phyloP scores from a whole-genome alignment of 2,329 filamentous ascomycete species.

The Hymenoscyphus linearis region DNA sequence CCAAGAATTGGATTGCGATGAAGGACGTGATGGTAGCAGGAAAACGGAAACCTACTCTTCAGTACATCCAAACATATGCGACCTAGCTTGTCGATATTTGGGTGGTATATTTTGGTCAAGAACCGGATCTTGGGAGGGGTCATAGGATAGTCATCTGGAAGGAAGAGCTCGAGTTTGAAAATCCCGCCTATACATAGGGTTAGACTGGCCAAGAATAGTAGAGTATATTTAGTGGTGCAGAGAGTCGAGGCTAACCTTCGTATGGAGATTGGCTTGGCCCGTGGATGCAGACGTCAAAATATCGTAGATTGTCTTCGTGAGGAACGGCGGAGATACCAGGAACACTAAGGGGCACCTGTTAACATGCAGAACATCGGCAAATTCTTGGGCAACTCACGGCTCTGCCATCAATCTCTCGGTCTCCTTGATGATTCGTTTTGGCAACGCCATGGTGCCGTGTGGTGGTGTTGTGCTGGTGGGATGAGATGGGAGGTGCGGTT shows the following conservation, averaged over 20 bases:
- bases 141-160: slow-evolving; percentile 99
- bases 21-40: background rate
- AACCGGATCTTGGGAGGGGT: slow-evolving; percentile 98
- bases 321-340: slow-evolving; percentile 93
- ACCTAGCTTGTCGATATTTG: slow-evolving; percentile 96
- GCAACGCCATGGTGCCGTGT: slow-evolving; percentile 61
- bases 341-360: slow-evolving; percentile 52
- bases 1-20: background rate
- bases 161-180: slow-evolving; percentile 95
- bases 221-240: background rate
- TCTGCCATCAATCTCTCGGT: slow-evolving; percentile 95
- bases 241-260: slow-evolving; percentile 58
- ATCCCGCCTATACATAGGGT: slow-evolving; percentile 50
- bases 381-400: slow-evolving; percentile 57
- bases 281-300: slow-evolving; percentile 97
- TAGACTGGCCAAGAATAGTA: background rate
- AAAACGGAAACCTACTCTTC: slow-evolving; percentile 63
- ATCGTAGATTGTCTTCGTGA: slow-evolving; percentile 94
- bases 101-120: slow-evolving; percentile 98
- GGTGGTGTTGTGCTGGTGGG: background rate
- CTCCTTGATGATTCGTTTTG: slow-evolving; percentile 98
- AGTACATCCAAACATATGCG: slow-evolving; percentile 95
- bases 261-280: slow-evolving; percentile 90
- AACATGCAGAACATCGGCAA: slow-evolving; percentile 1
- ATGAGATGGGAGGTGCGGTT: background rate